Evolutionary conservation across 176 grass and related monocot genomes (phyloP).

Genomic region (Carex myosuroides): DNA sequence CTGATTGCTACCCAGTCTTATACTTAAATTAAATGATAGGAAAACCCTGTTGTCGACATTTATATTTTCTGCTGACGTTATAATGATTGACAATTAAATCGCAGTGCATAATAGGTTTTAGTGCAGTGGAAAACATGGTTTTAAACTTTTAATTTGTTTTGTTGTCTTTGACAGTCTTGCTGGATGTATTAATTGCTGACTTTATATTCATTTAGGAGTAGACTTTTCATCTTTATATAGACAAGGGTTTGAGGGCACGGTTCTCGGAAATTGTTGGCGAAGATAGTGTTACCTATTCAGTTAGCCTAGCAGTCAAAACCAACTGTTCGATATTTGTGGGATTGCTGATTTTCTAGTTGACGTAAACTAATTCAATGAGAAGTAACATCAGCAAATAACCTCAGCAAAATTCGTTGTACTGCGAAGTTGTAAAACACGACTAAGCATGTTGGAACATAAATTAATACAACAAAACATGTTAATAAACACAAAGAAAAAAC

Average conservation of each 20-base stretch:
- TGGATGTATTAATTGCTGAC: neutral
- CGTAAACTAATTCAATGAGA: neutral
- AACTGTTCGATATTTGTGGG: neutral
- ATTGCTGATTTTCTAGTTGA: neutral
- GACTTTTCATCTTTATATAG: too few relatives aligned
- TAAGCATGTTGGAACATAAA: slow-evolving; percentile 9
- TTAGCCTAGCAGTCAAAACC: neutral
- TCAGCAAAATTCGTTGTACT: neutral
- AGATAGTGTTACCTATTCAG: neutral
- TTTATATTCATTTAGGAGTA: too few relatives aligned
- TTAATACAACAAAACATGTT: slow-evolving; percentile 17
- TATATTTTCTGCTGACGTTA: neutral
- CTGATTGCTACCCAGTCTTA: neutral
- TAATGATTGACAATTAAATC: neutral
- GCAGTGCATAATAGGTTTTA: neutral
- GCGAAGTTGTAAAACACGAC: neutral
- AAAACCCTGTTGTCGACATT: neutral
- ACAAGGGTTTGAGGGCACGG: neutral
- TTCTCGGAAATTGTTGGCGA: neutral
- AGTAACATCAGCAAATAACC: neutral
- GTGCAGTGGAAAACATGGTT: neutral
- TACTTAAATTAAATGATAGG: neutral
- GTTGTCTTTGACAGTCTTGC: neutral
- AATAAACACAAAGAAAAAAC: slow-evolving; percentile 13
- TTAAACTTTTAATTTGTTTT: too few relatives aligned